A percentile compares a stretch with the other conserved stretches of the same genome.
phyloP scores from a whole-genome alignment of 1,284 basidiomycete species.

The Rhizopogon parksii region DNA sequence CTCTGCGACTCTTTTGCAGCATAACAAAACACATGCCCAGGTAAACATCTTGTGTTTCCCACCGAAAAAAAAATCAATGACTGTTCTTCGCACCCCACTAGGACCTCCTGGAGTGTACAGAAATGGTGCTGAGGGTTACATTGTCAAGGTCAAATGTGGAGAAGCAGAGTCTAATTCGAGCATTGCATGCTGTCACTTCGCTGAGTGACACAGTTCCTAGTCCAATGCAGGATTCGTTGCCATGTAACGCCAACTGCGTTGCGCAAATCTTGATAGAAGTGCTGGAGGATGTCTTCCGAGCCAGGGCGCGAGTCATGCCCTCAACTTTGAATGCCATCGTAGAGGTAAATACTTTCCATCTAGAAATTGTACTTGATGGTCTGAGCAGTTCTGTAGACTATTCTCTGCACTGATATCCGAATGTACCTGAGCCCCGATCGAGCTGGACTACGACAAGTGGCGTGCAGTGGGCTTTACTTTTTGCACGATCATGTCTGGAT shows the following conservation, averaged over 20 bases:
- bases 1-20: constrained; percentile 40
- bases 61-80: neutral
- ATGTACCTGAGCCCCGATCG: neutral
- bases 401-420: neutral
- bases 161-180: constrained; percentile 33
- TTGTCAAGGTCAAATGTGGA: constrained; percentile 46
- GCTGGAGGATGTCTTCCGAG: constrained; percentile 44
- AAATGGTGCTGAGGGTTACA: constrained; percentile 48
- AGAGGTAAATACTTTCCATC: constrained; percentile 34
- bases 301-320: constrained; percentile 46
- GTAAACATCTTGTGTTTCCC: constrained; percentile 6
- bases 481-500: constrained; percentile 42
- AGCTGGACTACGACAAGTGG: constrained; percentile 28
- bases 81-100: constrained; percentile 20
- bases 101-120: constrained; percentile 54
- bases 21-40: constrained; percentile 3
- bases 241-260: constrained; percentile 18
- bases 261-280: constrained; percentile 48
- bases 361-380: constrained; percentile 8
- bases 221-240: neutral
- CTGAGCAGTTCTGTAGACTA: neutral
- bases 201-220: neutral
- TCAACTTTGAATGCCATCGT: constrained; percentile 43
- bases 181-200: neutral
- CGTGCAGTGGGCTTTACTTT: constrained; percentile 45